Evolutionary conservation across 495 filamentous ascomycete genomes (phyloP).

Genomic region (Trypethelium eluteriae): DNA sequence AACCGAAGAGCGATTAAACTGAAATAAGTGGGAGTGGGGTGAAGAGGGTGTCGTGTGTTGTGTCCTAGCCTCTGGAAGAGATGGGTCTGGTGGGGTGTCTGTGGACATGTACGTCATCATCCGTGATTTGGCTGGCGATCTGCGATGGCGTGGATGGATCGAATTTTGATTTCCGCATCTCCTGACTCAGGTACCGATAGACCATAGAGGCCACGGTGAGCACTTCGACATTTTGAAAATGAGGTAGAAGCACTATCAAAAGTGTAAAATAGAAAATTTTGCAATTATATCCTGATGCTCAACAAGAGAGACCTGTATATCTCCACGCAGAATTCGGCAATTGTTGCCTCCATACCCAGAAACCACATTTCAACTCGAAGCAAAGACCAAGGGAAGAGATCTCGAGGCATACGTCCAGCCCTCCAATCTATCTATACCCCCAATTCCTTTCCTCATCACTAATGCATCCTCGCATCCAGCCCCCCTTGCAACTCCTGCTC

Average conservation of each 20-base stretch:
- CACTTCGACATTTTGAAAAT: too few species aligned
- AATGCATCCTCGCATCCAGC: slow-evolving; percentile 50
- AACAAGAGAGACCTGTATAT: too few species aligned
- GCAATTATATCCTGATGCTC: not conserved
- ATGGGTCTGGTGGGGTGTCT: not conserved
- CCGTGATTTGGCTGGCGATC: not conserved
- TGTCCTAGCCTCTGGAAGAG: not conserved
- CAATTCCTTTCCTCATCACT: not conserved
- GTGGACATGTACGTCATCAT: slow-evolving; percentile 2
- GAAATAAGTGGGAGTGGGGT: not conserved
- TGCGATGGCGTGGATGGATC: not conserved
- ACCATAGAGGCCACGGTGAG: too few species aligned
- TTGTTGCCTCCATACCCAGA: not conserved
- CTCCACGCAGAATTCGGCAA: too few species aligned
- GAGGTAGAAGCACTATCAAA: not conserved
- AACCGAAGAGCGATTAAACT: not conserved
- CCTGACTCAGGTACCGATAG: not conserved
- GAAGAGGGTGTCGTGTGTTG: not conserved
- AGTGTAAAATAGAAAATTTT: not conserved
- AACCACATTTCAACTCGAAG: too few species aligned
- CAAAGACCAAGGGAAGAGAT: too few species aligned
- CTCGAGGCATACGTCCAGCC: not conserved
- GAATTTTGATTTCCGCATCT: not conserved
- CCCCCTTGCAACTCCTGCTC: slow-evolving; percentile 82
- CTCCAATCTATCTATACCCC: not conserved